phyloP scores from a whole-genome alignment of 140 eudicot species.

The Oenanthe javanica region DNA sequence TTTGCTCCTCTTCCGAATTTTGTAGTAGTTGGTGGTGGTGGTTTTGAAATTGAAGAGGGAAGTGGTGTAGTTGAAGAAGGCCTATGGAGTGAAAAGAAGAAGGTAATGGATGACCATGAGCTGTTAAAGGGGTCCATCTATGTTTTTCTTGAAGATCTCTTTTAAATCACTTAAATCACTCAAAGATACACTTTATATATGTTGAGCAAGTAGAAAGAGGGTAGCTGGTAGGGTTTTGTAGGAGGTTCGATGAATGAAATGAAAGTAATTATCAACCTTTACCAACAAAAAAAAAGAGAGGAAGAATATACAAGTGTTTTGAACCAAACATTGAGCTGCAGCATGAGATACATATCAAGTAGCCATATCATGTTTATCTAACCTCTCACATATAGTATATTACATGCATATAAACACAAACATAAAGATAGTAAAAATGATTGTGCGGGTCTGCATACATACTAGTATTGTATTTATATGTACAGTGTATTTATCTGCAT shows the following conservation, averaged over 20 bases:
- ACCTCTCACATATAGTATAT: not conserved
- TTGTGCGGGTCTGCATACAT: no score
- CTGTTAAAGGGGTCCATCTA: conserved; percentile 71
- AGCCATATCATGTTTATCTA: conserved; percentile 29
- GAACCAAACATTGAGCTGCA: conserved; percentile 47
- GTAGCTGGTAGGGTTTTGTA: not conserved
- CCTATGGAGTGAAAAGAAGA: conserved; percentile 70
- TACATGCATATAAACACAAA: not conserved
- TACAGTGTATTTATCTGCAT: not conserved
- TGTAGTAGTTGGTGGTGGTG: conserved; percentile 25
- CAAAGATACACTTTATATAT: not conserved
- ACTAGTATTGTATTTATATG: not conserved
- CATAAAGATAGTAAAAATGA: no score
- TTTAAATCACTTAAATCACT: not conserved
- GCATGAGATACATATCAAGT: not conserved
- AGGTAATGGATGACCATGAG: conserved; percentile 77
- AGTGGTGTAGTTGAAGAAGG: conserved; percentile 68
- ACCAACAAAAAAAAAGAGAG: conserved; percentile 19
- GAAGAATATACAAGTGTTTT: not conserved
- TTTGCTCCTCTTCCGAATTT: conserved; percentile 55
- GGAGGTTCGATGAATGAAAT: conserved; percentile 4
- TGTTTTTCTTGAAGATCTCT: not conserved
- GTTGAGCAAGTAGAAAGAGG: not conserved
- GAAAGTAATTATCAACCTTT: conserved; percentile 16
- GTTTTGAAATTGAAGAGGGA: conserved; percentile 40